A percentile compares a stretch with the other conserved stretches of the same genome.
Conservation (phyloP, 2,329 filamentous ascomycete genomes). For the Fusarium sp. region DNA sequence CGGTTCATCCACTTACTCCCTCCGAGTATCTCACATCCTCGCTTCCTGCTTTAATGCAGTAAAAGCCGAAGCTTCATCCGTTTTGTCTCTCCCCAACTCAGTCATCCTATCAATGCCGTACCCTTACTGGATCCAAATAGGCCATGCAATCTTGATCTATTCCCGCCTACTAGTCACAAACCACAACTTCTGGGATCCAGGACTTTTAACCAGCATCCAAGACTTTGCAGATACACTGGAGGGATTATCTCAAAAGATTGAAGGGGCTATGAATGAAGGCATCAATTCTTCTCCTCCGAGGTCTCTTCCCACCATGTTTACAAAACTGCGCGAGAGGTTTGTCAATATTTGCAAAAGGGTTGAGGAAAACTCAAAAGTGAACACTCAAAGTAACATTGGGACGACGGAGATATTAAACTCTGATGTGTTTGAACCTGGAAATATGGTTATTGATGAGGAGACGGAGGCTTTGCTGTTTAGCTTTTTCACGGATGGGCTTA, state of each 20-base stretch:
- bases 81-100: background rate
- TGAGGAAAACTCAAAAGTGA: slow-evolving; percentile 1
- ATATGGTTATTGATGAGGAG: slow-evolving; percentile 5
- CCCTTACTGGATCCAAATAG: slow-evolving; percentile 16
- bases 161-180: slow-evolving; percentile 10
- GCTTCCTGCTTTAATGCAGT: slow-evolving; percentile 18
- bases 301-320: background rate
- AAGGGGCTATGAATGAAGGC: slow-evolving; percentile 3
- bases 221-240: slow-evolving; percentile 8
- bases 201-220: background rate
- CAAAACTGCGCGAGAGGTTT: slow-evolving; percentile 1
- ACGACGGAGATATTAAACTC: background rate
- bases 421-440: background rate
- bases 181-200: slow-evolving; percentile 15
- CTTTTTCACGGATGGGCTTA: background rate
- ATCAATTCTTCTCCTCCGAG: slow-evolving; percentile 1
- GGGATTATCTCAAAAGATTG: background rate
- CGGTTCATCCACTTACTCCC: background rate
- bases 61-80: slow-evolving; percentile 5
- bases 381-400: background rate
- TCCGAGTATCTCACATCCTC: slow-evolving; percentile 4
- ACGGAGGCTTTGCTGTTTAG: background rate
- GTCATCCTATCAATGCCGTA: slow-evolving; percentile 17
- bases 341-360: background rate
- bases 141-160: slow-evolving; percentile 16